Conservation (phyloP, 192 early-diverging fungal species). For the Globomyces pollinis-pini region DNA sequence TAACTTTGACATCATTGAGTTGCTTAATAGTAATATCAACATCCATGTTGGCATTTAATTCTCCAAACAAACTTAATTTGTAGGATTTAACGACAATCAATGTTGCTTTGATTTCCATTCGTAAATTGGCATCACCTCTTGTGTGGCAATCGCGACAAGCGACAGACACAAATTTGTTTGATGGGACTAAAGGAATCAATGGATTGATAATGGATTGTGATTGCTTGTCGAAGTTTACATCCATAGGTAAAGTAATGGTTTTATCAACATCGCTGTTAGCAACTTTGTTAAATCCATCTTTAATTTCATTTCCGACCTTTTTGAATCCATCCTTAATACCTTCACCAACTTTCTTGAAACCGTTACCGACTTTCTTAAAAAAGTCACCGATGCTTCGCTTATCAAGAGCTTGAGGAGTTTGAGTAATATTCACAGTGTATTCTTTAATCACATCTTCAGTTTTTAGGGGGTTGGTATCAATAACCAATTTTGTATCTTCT, state of each 20-base stretch:
- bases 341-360: too few species aligned
- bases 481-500: neutral
- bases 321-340: neutral
- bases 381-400: slow-evolving; percentile 12
- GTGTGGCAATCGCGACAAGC: slow-evolving; percentile 10
- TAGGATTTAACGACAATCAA: slow-evolving; percentile 8
- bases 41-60: slow-evolving; percentile 9
- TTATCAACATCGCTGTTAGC: neutral
- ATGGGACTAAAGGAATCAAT: neutral
- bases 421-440: slow-evolving; percentile 5
- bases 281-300: neutral
- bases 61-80: slow-evolving; percentile 6
- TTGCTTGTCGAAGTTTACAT: neutral
- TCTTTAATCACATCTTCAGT: slow-evolving; percentile 2
- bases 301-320: neutral
- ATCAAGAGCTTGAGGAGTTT: neutral
- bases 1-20: neutral
- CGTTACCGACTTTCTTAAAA: too few species aligned
- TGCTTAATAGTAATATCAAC: neutral
- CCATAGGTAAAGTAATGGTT: neutral
- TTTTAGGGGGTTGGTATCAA: neutral
- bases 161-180: slow-evolving; percentile 1
- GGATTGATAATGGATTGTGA: neutral
- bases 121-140: slow-evolving; percentile 4
- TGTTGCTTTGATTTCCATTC: neutral